Percentiles rank a stretch among this genome's conserved stretches.
phyloP scores from a whole-genome alignment of 192 early-diverging fungal genomes.

The Coemansia sp. region DNA sequence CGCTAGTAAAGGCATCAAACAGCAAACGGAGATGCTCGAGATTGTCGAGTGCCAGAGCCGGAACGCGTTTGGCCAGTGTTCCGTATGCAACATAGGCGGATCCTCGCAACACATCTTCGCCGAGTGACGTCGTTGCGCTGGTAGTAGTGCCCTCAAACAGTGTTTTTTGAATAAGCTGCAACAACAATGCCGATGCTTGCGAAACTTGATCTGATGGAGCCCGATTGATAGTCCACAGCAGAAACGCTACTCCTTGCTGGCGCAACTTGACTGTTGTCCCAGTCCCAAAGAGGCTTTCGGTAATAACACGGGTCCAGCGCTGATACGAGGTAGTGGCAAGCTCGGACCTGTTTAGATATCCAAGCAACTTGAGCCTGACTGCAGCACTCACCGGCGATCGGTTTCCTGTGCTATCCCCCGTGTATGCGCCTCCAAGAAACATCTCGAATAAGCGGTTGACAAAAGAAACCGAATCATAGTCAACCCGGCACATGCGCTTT shows the following conservation, averaged over 20 bases:
- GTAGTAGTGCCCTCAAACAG: constrained; percentile 11
- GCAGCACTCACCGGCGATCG: constrained; percentile 28
- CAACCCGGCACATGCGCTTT: constrained; percentile 65
- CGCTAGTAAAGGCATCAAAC: constrained; percentile 64
- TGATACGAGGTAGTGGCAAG: constrained; percentile 69
- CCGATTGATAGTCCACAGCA: constrained; percentile 88
- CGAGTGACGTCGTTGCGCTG: constrained; percentile 20
- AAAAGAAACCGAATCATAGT: constrained; percentile 67
- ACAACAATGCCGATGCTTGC: constrained; percentile 64
- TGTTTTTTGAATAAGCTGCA: constrained; percentile 67
- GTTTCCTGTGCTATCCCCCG: constrained; percentile 4
- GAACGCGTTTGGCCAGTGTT: constrained; percentile 71
- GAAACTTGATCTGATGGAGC: constrained; percentile 55
- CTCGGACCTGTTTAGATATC: constrained; percentile 57
- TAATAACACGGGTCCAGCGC: constrained; percentile 67
- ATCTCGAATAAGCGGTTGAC: constrained; percentile 58
- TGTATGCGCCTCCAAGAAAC: constrained; percentile 59
- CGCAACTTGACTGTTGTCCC: constrained; percentile 64
- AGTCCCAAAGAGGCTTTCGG: constrained; percentile 78
- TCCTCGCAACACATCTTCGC: constrained; percentile 69
- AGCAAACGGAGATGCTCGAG: constrained; percentile 62
- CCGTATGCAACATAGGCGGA: constrained; percentile 86
- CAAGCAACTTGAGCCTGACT: constrained; percentile 33
- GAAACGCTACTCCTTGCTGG: constrained; percentile 73
- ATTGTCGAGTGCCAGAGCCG: constrained; percentile 64